Base-by-base conservation (phyloP, 2,329 filamentous ascomycete genomes). In the Aspergillus transmontanensis region DNA sequence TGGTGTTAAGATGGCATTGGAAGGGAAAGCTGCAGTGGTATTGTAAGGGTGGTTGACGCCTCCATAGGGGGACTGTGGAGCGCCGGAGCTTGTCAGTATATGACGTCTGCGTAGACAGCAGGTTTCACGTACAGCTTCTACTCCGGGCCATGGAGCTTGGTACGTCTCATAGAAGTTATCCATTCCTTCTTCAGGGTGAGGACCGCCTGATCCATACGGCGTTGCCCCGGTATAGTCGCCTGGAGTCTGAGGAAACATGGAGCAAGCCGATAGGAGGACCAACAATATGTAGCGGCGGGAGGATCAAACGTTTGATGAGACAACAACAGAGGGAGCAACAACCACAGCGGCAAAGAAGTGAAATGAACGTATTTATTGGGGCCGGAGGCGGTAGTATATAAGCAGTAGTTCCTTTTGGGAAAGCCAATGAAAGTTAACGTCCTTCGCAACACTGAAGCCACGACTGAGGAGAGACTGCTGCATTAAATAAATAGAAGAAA, bases 1-100 rank as follows among this genome's bases (percentile, higher is more conserved):
- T 36, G 79, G 78, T 4, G 78, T 80, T 46, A 79, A 66, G 51
- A 78, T 70, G 59, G 69, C 65, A 21, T 65, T 60, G 45, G 74
- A 62, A 62, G 71, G 71, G 51, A 73, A 75, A 36, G 72, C 56
- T 39, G 70, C 59, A 39, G 71, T 68, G n/a, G 73, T 70, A 59
- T 72, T 76, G 65, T 79, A 80, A 4, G 76, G 70, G 58, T 74
- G 68, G 51, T 64, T 66, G 36, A 71, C 60, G 21, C 68, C 68
- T 51, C 73, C 61, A 53, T 71, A 79, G 10, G 70, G 67, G 19
- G 69, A 67, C 68, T 71, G 61, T 45, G 63, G 60, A 46, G 54
- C 57, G 55, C 39, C 39, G 56, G 30, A 14, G 55, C 30, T 43
- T 32, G 64, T 65, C 55, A 63, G 59, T 58, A 36, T 54, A 62